Evolutionary conservation across 176 grass and related monocot genomes (phyloP).

Genomic region (Elaeis guineensis): DNA sequence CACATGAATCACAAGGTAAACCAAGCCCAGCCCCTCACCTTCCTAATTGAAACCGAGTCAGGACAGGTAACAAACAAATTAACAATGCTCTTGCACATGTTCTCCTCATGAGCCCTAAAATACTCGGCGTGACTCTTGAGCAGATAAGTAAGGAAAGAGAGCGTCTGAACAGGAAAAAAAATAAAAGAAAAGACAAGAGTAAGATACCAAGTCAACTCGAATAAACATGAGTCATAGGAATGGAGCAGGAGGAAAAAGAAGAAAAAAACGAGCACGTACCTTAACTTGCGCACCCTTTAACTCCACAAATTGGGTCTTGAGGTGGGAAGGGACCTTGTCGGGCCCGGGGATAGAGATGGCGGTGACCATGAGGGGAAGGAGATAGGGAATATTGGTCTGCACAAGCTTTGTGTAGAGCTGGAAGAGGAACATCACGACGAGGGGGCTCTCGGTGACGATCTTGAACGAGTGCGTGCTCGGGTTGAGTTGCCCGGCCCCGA

Average conservation of each 20-base stretch:
- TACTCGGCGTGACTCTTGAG: constrained; percentile 95
- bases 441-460: constrained; percentile 90
- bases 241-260: background rate
- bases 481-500: constrained; percentile 64
- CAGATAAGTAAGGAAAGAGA: constrained; percentile 87
- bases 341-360: constrained; percentile 82
- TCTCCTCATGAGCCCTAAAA: constrained; percentile 90
- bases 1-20: no score
- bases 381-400: constrained; percentile 83
- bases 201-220: constrained; percentile 14
- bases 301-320: constrained; percentile 80
- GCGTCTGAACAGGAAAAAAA: constrained; percentile 53
- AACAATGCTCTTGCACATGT: constrained; percentile 99
- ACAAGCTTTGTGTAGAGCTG: constrained; percentile 93
- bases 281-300: constrained; percentile 96
- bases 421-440: constrained; percentile 99
- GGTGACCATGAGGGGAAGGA: constrained; percentile 83
- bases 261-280: constrained; percentile 23
- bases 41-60: constrained; percentile 94
- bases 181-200: constrained; percentile 6
- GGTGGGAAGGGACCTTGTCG: constrained; percentile 61
- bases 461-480: constrained; percentile 92
- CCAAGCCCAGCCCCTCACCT: constrained; percentile 31
- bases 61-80: constrained; percentile 97
- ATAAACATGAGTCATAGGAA: no score